Evolutionary conservation across 148 eudicot species (phyloP), one percentile per base, ranked within the genome.

Genomic region (Amaranthus hypochondriacus): DNA sequence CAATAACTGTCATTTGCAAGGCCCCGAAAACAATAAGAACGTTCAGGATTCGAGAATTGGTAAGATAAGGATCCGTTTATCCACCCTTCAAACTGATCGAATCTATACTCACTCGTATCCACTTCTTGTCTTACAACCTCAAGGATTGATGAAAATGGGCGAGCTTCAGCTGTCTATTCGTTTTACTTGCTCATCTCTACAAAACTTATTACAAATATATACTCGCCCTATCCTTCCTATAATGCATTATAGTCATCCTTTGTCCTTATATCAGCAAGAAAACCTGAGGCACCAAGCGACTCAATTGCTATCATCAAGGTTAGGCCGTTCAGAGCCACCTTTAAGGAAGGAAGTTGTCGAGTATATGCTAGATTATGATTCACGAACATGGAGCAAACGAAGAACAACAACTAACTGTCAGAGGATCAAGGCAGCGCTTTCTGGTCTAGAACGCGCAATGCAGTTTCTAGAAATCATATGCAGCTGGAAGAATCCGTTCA

Each of bases 201-300:
- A 75, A 9, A 80, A 74, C 64, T 53, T 83, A 39, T 8, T 83
- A 5, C 79, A 77, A 64, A 48, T 64, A 2, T 83, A 83, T 53
- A 54, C 52, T 50, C 75, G 53, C 6, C 84, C 86, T 12, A 71
- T 81, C 4, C 64, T 83, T n/a, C 86, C 86, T 10, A 63, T n/a
- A 73, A 81, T 83, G 86, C 86, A 83, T 71, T 83, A 83, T 60
- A 76, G 59, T 18, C 74, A 78, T 48, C 86, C 86, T 49, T n/a
- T 80, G 54, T 69, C 81, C 2, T 51, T 75, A 8, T 67, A 62
- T 15, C 83, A 80, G 57, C 79, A 75, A 56, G 79, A 72, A 65
- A 39, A 9, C 6, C 53, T 83, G 44, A 75, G 81, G 47, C 50
- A 72, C 75, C 84, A 83, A 83, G 86, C 86, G 5, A 81, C 81